Percentiles rank a stretch among this genome's conserved stretches.
These are phyloP conservation scores for Crepidotus variabilis DNA, from an alignment of 768 basidiomycete species.

Conservation along the genomic window DNA sequence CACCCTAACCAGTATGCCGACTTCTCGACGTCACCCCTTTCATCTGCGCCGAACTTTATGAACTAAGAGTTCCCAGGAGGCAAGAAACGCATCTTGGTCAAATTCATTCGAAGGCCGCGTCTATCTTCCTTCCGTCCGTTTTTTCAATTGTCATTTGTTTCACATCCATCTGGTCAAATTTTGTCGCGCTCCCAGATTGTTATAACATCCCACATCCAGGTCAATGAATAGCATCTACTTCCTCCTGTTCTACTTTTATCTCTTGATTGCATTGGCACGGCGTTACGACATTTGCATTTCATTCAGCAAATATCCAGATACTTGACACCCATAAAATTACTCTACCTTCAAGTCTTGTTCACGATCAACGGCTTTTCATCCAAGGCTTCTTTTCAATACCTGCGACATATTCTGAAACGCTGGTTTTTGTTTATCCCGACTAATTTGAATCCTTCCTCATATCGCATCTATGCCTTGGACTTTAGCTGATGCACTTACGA, in stretches of 20 bases:
- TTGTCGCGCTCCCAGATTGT: not conserved
- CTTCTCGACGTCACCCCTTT: conserved; percentile 40
- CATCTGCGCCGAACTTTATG: conserved; percentile 44
- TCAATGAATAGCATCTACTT: conserved; percentile 8
- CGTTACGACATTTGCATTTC: conserved; percentile 5
- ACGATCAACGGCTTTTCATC: conserved; percentile 15
- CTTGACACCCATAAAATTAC: conserved; percentile 12
- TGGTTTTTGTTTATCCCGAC: not conserved
- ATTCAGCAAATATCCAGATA: not conserved
- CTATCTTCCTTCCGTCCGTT: conserved; percentile 8
- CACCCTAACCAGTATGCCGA: conserved; percentile 29
- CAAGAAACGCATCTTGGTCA: not conserved
- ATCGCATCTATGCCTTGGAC: conserved; percentile 4
- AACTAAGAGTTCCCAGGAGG: conserved; percentile 30
- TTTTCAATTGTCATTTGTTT: conserved; percentile 10
- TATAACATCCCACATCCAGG: not conserved
- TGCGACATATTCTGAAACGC: conserved; percentile 1
- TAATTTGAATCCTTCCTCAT: conserved; percentile 2
- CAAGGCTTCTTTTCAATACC: conserved; percentile 2
- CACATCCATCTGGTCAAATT: conserved; percentile 10
- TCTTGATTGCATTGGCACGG: conserved; percentile 5
- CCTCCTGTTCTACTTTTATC: not conserved
- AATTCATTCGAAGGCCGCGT: no score
- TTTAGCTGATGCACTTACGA: conserved; percentile 5
- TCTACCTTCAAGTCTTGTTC: conserved; percentile 19